Base-by-base conservation (phyloP, 2,329 filamentous ascomycete genomes). In the Verticillium zaregamsianum region DNA sequence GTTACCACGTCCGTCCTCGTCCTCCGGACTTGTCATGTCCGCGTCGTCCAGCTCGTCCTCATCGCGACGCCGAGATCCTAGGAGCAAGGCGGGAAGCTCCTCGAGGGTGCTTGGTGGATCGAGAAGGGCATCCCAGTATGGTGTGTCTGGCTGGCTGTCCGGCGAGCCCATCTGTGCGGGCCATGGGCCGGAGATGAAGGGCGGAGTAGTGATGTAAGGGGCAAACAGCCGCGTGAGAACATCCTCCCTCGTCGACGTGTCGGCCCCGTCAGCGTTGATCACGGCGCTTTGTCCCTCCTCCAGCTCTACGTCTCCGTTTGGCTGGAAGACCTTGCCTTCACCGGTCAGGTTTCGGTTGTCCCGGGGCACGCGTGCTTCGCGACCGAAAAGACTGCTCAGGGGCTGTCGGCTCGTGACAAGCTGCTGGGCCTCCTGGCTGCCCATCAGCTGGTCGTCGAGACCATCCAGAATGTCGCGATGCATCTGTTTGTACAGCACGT, bases 401-500 rank as follows among this genome's bases (percentile, higher is more conserved):
- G 91, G 91, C 68, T 92, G 90, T 52, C 90, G 85, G 59, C 89
- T 87, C 15, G 88, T 84, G 14, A 95, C 85, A 7, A 96, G 84
- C 67, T 94, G 90, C 62, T 90, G 87, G 12, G 91, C 87, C 67
- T 93, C 88, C 23, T 86, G 87, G 63, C 90, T 90, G 40, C 91
- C 85, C 73, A 91, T 86, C 60, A 90, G 84, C 70, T 93, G 90
- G 64, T 93, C 90, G 68, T 93, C 90, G 65, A 93, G 82, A 2
- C 87, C 88, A 61, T 91, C 88, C 6, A 94, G 81, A 63, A 93
- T 90, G 66, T 98, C 94, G 63, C 87, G 86, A 63, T 95, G 93
- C 75, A 97, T 88, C 71, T 97, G 91, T 71, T 93, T 92, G 71
- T 93, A 95, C 9, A 97, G 85, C 2, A 91, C 88, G 74, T 96